Base-by-base conservation (phyloP, 805 yeast genomes). In the Grigorovia transvaalensis region DNA sequence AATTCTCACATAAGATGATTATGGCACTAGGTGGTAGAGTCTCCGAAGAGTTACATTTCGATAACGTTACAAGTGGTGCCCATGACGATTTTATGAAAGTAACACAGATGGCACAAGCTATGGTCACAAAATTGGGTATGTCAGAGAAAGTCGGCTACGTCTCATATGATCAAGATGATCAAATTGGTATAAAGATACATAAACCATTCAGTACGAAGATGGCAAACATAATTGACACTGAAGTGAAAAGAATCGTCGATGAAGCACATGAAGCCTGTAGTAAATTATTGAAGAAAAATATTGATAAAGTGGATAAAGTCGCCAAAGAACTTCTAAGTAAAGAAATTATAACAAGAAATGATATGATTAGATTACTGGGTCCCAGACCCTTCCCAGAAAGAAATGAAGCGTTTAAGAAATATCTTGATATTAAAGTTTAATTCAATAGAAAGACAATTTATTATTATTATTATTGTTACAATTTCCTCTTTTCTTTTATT, bases 11-110 rank as follows among this genome's bases (percentile, higher is more conserved):
- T 68, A 75, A 95, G 57, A 89, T 90, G 89, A 81, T 85, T n/a
- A 90, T 90, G 91, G 83, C 96, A 0, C 71, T 90, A 38, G 97
- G 96, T 54, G 97, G 97, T 9, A 76, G 96, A 61, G 95, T 88
- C 2, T 81, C 90, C 53, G 97, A 90, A 70, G 96, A 90, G 69
- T 65, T 90, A 44, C 91, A 89, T 67, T 90, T 89, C 66, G 78
- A 78, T 45, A 79, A 89, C 1, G 96, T 90, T 5, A 90, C 96
- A 2, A 82, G 89, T 56, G 97, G 97, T 54, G 96, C 95, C 0
- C 80, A 85, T 45, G 96, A 89, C 66, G 97, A 90, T 68, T 89
- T 90, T 74, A 87, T 88, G 68, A 88, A 90, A 64, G 87, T 89
- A 42, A 89, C 96, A 0, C 81, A 78, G 58, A 84, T 90, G 79